Conservation (phyloP, 1,284 basidiomycete genomes). For the Singerocomus inundabilis region DNA sequence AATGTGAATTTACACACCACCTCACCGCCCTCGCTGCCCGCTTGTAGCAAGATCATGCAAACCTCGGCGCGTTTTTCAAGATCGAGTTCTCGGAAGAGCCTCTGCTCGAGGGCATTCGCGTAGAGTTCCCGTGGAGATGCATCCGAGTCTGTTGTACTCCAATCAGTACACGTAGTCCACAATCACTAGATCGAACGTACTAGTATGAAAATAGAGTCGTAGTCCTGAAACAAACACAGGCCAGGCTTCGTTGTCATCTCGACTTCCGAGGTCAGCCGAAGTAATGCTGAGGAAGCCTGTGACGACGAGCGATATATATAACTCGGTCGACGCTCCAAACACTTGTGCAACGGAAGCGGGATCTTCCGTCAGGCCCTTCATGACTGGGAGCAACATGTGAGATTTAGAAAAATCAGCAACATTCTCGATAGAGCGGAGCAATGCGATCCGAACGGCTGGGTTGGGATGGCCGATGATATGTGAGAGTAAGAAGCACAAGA, state of each 20-base stretch:
- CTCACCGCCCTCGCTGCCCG: slow-evolving; percentile 45
- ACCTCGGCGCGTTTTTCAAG: slow-evolving; percentile 54
- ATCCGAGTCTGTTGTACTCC: slow-evolving; percentile 27
- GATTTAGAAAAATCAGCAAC: slow-evolving; percentile 69
- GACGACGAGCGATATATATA: slow-evolving; percentile 50
- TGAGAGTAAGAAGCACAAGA: slow-evolving; percentile 81
- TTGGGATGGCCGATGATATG: slow-evolving; percentile 70
- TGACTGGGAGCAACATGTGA: slow-evolving; percentile 60
- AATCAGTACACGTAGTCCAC: slow-evolving; percentile 2
- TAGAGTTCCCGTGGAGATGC: slow-evolving; percentile 40
- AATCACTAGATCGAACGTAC: slow-evolving; percentile 32
- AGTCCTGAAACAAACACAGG: slow-evolving; percentile 45
- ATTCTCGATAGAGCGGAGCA: slow-evolving; percentile 60
- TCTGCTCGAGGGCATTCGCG: slow-evolving; percentile 44
- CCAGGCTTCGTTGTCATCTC: slow-evolving; percentile 44
- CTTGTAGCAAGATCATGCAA: slow-evolving; percentile 52
- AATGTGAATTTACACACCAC: slow-evolving; percentile 40
- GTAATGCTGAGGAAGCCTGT: slow-evolving; percentile 55
- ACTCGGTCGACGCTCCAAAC: slow-evolving; percentile 34
- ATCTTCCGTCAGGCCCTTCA: slow-evolving; percentile 46
- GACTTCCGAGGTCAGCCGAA: slow-evolving; percentile 42
- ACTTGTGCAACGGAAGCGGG: slow-evolving; percentile 10
- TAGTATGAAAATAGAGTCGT: slow-evolving; percentile 45
- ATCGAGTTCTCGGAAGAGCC: slow-evolving; percentile 51
- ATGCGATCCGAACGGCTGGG: slow-evolving; percentile 46